These are phyloP conservation scores for Castanea mollissima DNA, from an alignment of 306 rosid species.

Conservation along the genomic window DNA sequence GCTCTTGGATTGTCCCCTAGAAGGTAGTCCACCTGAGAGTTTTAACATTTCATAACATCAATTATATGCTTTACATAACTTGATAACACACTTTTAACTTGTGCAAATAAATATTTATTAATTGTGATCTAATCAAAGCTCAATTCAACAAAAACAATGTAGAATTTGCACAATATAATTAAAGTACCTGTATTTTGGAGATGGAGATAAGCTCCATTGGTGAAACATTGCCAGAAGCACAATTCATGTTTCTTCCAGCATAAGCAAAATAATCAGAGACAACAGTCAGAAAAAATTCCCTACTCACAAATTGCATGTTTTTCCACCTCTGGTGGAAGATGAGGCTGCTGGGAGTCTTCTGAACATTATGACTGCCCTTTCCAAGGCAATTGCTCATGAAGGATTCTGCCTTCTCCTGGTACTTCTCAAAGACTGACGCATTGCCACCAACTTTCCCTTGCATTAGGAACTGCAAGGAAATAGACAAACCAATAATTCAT, in stretches of 20 bases:
- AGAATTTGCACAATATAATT: too few relatives aligned
- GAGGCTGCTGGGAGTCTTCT: constrained; percentile 89
- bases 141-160: too few relatives aligned
- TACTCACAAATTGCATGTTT: constrained; percentile 87
- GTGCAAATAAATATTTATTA: too few relatives aligned
- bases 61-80: too few relatives aligned
- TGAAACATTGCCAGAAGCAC: constrained; percentile 61
- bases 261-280: constrained; percentile 85
- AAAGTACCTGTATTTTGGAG: constrained; percentile 71
- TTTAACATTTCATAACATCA: background rate
- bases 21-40: constrained; percentile 78
- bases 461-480: constrained; percentile 56
- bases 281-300: constrained; percentile 71
- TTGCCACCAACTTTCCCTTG: constrained; percentile 77
- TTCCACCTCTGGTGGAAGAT: constrained; percentile 91
- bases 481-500: background rate
- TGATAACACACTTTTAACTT: too few relatives aligned
- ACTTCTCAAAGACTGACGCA: constrained; percentile 60
- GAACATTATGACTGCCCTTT: constrained; percentile 60
- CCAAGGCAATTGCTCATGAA: constrained; percentile 84
- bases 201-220: constrained; percentile 66
- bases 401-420: constrained; percentile 62
- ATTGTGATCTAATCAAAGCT: too few relatives aligned
- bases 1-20: constrained; percentile 96
- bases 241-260: constrained; percentile 41